phyloP scores from a whole-genome alignment of 371 early-diverging fungal species.

The Rhizopus microsporus region DNA sequence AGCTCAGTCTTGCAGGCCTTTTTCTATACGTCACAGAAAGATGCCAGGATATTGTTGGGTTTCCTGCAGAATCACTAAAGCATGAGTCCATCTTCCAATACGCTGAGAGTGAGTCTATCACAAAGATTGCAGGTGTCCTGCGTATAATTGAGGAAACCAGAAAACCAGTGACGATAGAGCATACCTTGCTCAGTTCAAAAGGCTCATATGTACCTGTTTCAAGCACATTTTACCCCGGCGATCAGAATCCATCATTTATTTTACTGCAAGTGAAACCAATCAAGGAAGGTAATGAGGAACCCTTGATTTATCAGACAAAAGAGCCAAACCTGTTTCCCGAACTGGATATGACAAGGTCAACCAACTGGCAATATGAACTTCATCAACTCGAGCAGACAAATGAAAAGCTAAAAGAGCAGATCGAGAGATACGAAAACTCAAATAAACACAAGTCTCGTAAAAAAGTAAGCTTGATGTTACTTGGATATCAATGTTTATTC shows the following conservation, averaged over 20 bases:
- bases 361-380: constrained; percentile 47
- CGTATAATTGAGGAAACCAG: constrained; percentile 31
- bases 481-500: background rate
- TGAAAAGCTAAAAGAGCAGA: constrained; percentile 29
- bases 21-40: constrained; percentile 44
- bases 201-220: constrained; percentile 40
- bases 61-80: constrained; percentile 35
- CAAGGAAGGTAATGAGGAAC: background rate
- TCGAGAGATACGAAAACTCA: constrained; percentile 24
- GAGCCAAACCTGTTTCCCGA: constrained; percentile 35
- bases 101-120: constrained; percentile 42
- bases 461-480: constrained; percentile 15
- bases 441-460: constrained; percentile 22
- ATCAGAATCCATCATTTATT: constrained; percentile 33
- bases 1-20: constrained; percentile 55
- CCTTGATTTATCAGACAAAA: background rate
- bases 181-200: constrained; percentile 37
- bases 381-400: constrained; percentile 41
- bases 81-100: constrained; percentile 54
- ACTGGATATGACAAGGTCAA: constrained; percentile 28
- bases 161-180: constrained; percentile 25
- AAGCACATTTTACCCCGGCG: constrained; percentile 47
- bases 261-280: constrained; percentile 27
- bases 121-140: constrained; percentile 41
- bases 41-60: constrained; percentile 38